phyloP scores from a whole-genome alignment of 2,329 filamentous ascomycete species.

The Dichotomopilus funicola region DNA sequence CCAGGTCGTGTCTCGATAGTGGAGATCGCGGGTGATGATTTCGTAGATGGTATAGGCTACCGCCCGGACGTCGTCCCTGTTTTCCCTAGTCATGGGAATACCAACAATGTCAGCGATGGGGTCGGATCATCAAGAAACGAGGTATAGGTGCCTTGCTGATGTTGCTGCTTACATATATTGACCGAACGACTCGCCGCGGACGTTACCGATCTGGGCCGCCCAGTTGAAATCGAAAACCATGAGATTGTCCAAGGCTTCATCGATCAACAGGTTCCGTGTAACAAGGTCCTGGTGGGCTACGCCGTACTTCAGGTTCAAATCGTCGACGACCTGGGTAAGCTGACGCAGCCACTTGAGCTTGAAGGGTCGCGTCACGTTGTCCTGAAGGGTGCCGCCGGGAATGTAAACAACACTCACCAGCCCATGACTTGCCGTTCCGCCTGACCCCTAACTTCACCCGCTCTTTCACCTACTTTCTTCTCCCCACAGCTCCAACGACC shows the following conservation, averaged over 20 bases:
- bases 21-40: slow-evolving; percentile 2
- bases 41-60: neutral
- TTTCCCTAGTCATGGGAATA: neutral
- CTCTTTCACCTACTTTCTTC: too few species aligned
- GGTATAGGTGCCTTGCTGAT: too few species aligned
- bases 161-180: neutral
- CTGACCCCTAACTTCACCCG: too few species aligned
- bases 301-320: slow-evolving; percentile 33
- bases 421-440: too few species aligned
- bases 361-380: slow-evolving; percentile 23
- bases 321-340: slow-evolving; percentile 32
- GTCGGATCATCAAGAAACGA: too few species aligned
- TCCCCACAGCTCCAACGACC: too few species aligned
- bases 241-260: slow-evolving; percentile 29
- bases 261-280: slow-evolving; percentile 32
- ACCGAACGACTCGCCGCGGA: neutral
- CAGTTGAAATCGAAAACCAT: slow-evolving; percentile 21
- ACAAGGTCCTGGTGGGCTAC: slow-evolving; percentile 35
- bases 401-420: neutral
- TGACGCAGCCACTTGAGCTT: slow-evolving; percentile 33
- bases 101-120: neutral
- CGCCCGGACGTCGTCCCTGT: neutral
- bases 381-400: neutral
- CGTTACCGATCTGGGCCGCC: neutral
- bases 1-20: neutral